Conservation (phyloP, 805 yeast species). For the Candida oleophila region DNA sequence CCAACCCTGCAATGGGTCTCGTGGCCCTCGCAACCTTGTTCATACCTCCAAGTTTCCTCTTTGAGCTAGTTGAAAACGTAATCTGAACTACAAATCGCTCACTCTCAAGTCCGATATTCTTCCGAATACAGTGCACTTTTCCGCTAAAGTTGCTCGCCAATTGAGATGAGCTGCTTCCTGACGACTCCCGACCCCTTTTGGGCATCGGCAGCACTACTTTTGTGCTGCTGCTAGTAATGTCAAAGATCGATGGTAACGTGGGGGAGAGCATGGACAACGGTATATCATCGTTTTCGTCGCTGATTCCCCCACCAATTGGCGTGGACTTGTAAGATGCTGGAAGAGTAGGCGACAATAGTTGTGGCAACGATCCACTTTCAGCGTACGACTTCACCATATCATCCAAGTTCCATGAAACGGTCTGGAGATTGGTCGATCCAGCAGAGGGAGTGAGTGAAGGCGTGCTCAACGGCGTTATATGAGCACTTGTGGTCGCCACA, state of each 20-base stretch:
- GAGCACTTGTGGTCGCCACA: background rate
- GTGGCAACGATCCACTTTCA: slow-evolving; percentile 33
- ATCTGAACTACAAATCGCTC: background rate
- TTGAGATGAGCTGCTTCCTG: background rate
- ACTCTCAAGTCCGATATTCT: background rate
- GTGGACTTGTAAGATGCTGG: slow-evolving; percentile 17
- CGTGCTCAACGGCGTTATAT: background rate
- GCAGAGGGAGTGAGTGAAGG: background rate
- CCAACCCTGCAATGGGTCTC: slow-evolving; percentile 3
- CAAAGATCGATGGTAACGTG: slow-evolving; percentile 30
- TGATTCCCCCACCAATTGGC: background rate
- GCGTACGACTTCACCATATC: slow-evolving; percentile 35
- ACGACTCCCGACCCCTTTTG: background rate
- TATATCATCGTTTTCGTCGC: slow-evolving; percentile 21
- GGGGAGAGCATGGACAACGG: slow-evolving; percentile 34
- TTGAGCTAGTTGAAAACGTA: background rate
- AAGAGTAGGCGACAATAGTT: slow-evolving; percentile 38
- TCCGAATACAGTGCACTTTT: background rate
- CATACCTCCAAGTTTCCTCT: background rate
- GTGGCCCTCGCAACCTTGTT: background rate
- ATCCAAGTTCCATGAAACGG: slow-evolving; percentile 36
- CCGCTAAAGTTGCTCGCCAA: slow-evolving; percentile 1
- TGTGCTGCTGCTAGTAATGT: background rate
- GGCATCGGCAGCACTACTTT: slow-evolving; percentile 1
- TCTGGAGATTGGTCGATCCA: background rate